Conservation (phyloP, 805 yeast genomes). For the Sporopachydermia quercuum region DNA sequence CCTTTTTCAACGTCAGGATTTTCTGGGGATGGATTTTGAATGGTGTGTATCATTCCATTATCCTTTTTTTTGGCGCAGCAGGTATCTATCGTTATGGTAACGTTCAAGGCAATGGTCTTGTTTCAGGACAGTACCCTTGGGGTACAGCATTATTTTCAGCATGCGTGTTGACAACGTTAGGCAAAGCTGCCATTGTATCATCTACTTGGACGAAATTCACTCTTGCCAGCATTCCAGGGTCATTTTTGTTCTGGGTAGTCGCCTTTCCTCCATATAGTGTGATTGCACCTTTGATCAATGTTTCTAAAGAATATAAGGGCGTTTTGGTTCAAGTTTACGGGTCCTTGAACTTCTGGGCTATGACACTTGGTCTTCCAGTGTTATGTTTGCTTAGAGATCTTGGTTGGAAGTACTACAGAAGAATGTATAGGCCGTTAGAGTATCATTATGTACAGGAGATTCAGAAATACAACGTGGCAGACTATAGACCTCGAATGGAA, state of each 20-base stretch:
- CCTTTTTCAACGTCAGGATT: constrained; percentile 63
- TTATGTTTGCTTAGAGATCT: constrained; percentile 78
- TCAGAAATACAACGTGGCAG: constrained; percentile 88
- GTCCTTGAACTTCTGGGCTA: constrained; percentile 71
- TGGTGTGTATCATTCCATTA: constrained; percentile 87
- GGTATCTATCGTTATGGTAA: constrained; percentile 57
- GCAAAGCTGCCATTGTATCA: constrained; percentile 87
- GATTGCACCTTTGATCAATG: constrained; percentile 69
- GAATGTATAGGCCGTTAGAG: constrained; percentile 82
- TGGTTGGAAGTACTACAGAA: constrained; percentile 85
- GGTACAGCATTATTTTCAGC: constrained; percentile 84
- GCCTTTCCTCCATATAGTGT: constrained; percentile 80
- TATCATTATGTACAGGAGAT: constrained; percentile 95
- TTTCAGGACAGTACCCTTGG: constrained; percentile 88
- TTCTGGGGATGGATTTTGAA: constrained; percentile 97
- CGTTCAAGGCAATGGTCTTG: constrained; percentile 41
- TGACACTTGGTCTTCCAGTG: constrained; percentile 56
- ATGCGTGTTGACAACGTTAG: constrained; percentile 76
- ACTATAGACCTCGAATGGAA: constrained; percentile 89
- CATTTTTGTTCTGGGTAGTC: constrained; percentile 67
- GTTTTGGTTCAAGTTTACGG: constrained; percentile 64
- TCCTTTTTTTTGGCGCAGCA: constrained; percentile 60
- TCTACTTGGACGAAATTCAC: constrained; percentile 94
- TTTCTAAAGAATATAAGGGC: constrained; percentile 77
- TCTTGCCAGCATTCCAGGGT: constrained; percentile 86